Conservation (phyloP, 2,329 filamentous ascomycete species). For the Arthroderma uncinatum region DNA sequence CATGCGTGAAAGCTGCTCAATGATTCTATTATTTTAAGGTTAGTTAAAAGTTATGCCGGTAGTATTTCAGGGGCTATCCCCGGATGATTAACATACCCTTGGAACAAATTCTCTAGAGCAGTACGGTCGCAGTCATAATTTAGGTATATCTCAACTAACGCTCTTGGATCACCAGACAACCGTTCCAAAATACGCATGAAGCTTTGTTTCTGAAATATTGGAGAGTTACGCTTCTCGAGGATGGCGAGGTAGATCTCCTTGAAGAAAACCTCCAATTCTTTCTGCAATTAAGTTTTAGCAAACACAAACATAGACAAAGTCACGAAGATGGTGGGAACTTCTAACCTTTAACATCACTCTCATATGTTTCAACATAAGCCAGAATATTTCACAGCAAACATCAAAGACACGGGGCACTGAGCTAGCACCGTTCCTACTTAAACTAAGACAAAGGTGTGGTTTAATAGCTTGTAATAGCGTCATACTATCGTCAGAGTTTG, state of each 20-base stretch:
- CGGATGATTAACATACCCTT: conserved; percentile 38
- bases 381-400: conserved; percentile 93
- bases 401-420: conserved; percentile 88
- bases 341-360: conserved; percentile 81
- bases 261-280: conserved; percentile 94
- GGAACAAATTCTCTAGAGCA: conserved; percentile 90
- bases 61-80: neutral
- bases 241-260: conserved; percentile 96
- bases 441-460: conserved; percentile 88
- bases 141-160: conserved; percentile 86
- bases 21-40: conserved; percentile 45
- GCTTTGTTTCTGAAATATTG: conserved; percentile 80
- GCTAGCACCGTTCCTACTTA: conserved; percentile 90
- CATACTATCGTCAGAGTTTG: conserved; percentile 69
- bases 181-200: conserved; percentile 78
- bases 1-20: conserved; percentile 85
- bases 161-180: conserved; percentile 73
- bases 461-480: conserved; percentile 91
- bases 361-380: conserved; percentile 91
- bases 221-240: conserved; percentile 75
- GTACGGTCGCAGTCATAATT: conserved; percentile 97
- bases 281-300: conserved; percentile 39
- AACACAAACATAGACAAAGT: neutral
- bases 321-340: neutral
- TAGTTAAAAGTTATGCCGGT: conserved; percentile 6